Conservation (phyloP, 2,329 filamentous ascomycete species). For the Parascedosporium putredinis region DNA sequence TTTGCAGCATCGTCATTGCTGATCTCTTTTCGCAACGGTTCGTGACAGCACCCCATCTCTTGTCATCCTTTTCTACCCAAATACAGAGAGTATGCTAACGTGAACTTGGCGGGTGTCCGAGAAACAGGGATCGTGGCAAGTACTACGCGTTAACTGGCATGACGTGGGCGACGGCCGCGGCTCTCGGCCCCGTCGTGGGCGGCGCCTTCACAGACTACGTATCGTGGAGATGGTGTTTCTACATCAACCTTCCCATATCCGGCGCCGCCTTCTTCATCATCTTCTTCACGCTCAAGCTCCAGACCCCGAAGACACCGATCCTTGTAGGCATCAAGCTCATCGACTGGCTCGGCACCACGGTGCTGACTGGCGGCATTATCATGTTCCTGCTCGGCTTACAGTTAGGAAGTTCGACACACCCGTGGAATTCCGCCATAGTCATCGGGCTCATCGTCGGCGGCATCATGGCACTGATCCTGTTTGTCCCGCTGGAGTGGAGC, state of each 20-base stretch:
- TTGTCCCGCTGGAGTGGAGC: slow-evolving; percentile 53
- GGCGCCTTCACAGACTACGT: slow-evolving; percentile 54
- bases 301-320: slow-evolving; percentile 54
- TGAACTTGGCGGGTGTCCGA: neutral
- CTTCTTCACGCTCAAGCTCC: slow-evolving; percentile 53
- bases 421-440: slow-evolving; percentile 52
- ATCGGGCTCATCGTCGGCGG: slow-evolving; percentile 55
- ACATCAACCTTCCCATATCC: slow-evolving; percentile 30
- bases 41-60: no score
- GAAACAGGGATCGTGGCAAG: neutral
- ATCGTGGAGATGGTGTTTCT: slow-evolving; percentile 48
- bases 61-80: neutral
- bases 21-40: slow-evolving; percentile 28
- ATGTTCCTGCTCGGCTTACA: slow-evolving; percentile 64
- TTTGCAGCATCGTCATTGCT: slow-evolving; percentile 39
- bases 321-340: slow-evolving; percentile 50
- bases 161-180: slow-evolving; percentile 56
- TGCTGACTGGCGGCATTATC: slow-evolving; percentile 52
- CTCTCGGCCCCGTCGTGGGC: slow-evolving; percentile 53
- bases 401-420: slow-evolving; percentile 52
- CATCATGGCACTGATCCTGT: slow-evolving; percentile 32
- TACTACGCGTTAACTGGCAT: slow-evolving; percentile 57
- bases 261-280: slow-evolving; percentile 47
- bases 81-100: neutral
- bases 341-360: slow-evolving; percentile 50